A percentile compares a stretch with the other conserved stretches of the same genome.
phyloP scores from a whole-genome alignment of 1,284 basidiomycete genomes.

The Moesziomyces antarcticus region DNA sequence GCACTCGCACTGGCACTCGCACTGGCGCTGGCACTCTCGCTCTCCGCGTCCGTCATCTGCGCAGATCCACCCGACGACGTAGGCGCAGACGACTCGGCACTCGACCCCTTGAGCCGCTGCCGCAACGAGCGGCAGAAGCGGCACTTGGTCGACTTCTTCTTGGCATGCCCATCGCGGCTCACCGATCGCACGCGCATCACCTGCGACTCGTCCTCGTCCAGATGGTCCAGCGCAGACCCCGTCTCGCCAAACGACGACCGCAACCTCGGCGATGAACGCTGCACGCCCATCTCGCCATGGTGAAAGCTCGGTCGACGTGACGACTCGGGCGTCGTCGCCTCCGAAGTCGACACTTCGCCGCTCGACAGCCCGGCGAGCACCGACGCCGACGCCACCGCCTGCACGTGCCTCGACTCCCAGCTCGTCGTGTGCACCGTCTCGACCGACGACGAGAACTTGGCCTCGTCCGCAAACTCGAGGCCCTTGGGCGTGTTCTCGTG shows the following conservation, averaged over 20 bases:
- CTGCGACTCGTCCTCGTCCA: slow-evolving; percentile 31
- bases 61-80: slow-evolving; percentile 36
- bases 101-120: slow-evolving; percentile 22
- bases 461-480: slow-evolving; percentile 20
- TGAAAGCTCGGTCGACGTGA: slow-evolving; percentile 45
- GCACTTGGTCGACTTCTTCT: slow-evolving; percentile 52
- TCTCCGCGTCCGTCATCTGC: slow-evolving; percentile 41
- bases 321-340: slow-evolving; percentile 43
- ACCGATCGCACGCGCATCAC: slow-evolving; percentile 28
- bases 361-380: slow-evolving; percentile 24
- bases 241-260: slow-evolving; percentile 20
- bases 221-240: slow-evolving; percentile 5
- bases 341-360: slow-evolving; percentile 31
- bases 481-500: slow-evolving; percentile 31
- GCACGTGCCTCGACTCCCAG: slow-evolving; percentile 22
- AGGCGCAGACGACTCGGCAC: slow-evolving; percentile 23
- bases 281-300: slow-evolving; percentile 10
- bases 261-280: slow-evolving; percentile 14
- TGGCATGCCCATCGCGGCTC: slow-evolving; percentile 40
- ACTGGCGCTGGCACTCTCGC: slow-evolving; percentile 13
- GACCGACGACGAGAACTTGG: slow-evolving; percentile 41
- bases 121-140: slow-evolving; percentile 41
- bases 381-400: slow-evolving; percentile 1
- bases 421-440: slow-evolving; percentile 35
- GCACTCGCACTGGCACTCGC: too few relatives aligned